phyloP scores from a whole-genome alignment of 208 protist genomes.

The Trypanosomatidae sp. region DNA sequence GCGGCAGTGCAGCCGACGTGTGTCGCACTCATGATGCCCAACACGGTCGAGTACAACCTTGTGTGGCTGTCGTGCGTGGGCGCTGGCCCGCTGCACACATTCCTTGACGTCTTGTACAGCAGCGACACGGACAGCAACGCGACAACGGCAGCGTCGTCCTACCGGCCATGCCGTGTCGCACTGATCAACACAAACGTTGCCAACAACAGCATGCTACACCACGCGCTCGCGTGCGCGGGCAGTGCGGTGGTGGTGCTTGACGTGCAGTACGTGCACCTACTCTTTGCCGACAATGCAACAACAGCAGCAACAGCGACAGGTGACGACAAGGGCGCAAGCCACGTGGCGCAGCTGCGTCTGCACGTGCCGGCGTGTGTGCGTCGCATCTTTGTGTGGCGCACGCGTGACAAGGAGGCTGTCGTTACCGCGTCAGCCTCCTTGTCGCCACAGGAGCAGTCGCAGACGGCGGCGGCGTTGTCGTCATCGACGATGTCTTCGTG shows the following conservation, averaged over 20 bases:
- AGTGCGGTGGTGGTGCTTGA: conserved; percentile 22
- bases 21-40: conserved; percentile 39
- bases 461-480: no score
- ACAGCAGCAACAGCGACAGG: neutral
- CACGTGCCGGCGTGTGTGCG: conserved; percentile 21
- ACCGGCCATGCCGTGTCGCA: conserved; percentile 31
- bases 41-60: conserved; percentile 39
- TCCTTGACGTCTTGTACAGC: conserved; percentile 26
- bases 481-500: no score
- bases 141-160: conserved; percentile 5
- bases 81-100: conserved; percentile 19
- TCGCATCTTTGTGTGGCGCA: conserved; percentile 42
- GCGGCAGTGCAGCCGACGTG: conserved; percentile 9
- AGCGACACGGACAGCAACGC: conserved; percentile 6
- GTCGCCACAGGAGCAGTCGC: no score
- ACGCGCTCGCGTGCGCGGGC: conserved; percentile 18
- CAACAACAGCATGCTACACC: conserved; percentile 33
- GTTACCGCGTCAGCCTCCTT: no score
- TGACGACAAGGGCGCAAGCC: neutral
- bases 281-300: conserved; percentile 18
- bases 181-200: conserved; percentile 51
- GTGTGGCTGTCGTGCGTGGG: conserved; percentile 27
- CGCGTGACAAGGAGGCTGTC: no score
- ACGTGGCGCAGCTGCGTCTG: conserved; percentile 2
- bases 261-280: conserved; percentile 16